Evolutionary conservation across 306 rosid genomes (phyloP).

Genomic region (Citrullus colocynthis): DNA sequence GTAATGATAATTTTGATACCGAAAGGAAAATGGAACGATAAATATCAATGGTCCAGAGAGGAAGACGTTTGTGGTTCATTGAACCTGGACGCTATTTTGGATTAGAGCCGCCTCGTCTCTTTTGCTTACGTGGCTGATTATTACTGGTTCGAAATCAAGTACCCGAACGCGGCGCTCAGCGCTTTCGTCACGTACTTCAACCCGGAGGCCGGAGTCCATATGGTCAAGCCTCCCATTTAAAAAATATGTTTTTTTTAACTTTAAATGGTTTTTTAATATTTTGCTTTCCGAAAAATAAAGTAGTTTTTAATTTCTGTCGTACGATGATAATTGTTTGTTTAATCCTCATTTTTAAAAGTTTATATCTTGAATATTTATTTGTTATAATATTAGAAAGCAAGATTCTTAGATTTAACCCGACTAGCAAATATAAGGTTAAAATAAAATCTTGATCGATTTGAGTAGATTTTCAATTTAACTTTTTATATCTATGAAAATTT

Average conservation of each 20-base stretch:
- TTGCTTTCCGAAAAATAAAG: neutral
- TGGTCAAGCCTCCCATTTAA: neutral
- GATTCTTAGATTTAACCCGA: too few relatives aligned
- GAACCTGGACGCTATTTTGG: constrained; percentile 42
- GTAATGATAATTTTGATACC: neutral
- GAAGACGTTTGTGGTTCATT: constrained; percentile 27
- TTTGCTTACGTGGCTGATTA: constrained; percentile 5
- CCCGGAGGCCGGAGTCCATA: neutral
- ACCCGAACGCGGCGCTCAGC: constrained; percentile 11
- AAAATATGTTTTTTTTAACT: neutral
- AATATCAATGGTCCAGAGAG: neutral
- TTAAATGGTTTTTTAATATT: neutral
- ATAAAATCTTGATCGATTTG: too few relatives aligned
- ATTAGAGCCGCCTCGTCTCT: neutral
- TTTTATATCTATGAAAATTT: too few relatives aligned
- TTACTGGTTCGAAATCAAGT: constrained; percentile 2
- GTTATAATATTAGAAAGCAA: too few relatives aligned
- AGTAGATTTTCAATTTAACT: too few relatives aligned
- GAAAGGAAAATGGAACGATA: neutral
- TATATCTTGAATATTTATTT: too few relatives aligned
- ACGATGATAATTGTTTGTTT: neutral
- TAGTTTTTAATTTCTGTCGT: neutral
- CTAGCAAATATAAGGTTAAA: too few relatives aligned
- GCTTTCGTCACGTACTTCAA: constrained; percentile 25
- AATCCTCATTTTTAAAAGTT: too few relatives aligned